Evolutionary conservation across 805 yeast species (phyloP), one percentile per base, ranked within the genome.

Genomic region (Yarrowia alimentaria): DNA sequence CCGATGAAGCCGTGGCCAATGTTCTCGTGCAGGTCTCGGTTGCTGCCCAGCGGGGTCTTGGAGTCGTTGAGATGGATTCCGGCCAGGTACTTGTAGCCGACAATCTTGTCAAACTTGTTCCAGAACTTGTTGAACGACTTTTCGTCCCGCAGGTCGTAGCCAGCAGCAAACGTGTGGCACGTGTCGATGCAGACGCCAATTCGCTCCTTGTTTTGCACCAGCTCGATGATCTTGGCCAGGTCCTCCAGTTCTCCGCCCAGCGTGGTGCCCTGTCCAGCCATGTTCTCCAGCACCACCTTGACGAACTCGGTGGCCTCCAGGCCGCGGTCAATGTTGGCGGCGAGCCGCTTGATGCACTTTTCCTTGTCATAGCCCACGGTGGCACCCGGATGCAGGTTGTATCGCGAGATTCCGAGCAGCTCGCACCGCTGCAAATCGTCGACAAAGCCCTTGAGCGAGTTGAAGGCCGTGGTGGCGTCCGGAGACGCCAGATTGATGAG

Each of bases 121-220:
- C 96, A 85, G 64, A 93, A 90, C 34, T 68, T 67, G 8, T 73
- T 71, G 68, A 81, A 85, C 11, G 69, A 63, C 22, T 73, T 79
- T 53, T 74, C 75, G 13, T 75, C 74, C n/a, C 81, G 68, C 37
- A 93, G 74, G 62, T 93, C 97, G 64, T 86, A 90, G 1, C 99
- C 99, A 1, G 98, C 96, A 0, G 98, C 96, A 71, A 86, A 89
- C 0, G 96, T 74, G 66, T 93, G 99, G 64, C 99, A 93, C 0
- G 98, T 93, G 64, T 93, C 99, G 12, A 93, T 75, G 64, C 99
- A 93, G 1, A 93, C 95, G 4, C 99, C 98, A n/a, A 93, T 82
- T 52, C 99, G 74, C 1, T 68, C 63, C 65, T 90, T 90, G 61
- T 89, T 78, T 1, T 88, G 84, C n/a, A 93, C 77, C 72, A 79